Evolutionary conservation across 768 basidiomycete genomes (phyloP).

Genomic region (Filobasidium floriforme): DNA sequence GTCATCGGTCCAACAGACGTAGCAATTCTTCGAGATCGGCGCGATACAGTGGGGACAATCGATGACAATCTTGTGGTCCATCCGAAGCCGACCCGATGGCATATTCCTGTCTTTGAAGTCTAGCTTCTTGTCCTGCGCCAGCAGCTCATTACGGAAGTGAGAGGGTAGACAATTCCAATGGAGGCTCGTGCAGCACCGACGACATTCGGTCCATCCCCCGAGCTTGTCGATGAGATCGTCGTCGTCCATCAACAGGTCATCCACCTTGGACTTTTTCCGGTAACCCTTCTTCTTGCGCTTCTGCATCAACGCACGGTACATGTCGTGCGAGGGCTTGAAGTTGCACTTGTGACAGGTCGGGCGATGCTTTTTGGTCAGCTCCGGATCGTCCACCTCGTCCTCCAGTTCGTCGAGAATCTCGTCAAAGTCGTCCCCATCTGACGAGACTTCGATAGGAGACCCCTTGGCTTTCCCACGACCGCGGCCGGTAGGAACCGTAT

Average conservation of each 20-base stretch:
- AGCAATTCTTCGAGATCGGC: not conserved
- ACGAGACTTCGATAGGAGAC: not conserved
- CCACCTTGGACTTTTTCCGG: not conserved
- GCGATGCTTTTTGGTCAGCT: not conserved
- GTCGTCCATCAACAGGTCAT: conserved; percentile 12
- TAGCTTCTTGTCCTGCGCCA: conserved; percentile 4
- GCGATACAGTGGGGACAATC: not conserved
- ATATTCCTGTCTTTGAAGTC: not conserved
- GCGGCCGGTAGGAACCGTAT: no score
- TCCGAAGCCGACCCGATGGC: not conserved
- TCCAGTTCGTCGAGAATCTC: not conserved
- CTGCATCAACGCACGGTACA: not conserved
- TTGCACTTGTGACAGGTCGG: not conserved
- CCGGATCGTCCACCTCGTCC: not conserved
- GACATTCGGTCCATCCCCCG: conserved; percentile 12
- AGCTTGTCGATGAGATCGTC: conserved; percentile 1
- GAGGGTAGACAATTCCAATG: conserved; percentile 8
- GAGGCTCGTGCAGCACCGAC: not conserved
- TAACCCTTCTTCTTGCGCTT: not conserved
- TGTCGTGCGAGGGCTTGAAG: not conserved
- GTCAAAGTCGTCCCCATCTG: not conserved
- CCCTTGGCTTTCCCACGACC: not conserved
- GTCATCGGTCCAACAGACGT: not conserved
- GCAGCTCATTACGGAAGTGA: not conserved
- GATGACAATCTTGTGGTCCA: not conserved